Evolutionary conservation across 2,329 filamentous ascomycete genomes (phyloP).

Genomic region (Trichothecium sympodiale): DNA sequence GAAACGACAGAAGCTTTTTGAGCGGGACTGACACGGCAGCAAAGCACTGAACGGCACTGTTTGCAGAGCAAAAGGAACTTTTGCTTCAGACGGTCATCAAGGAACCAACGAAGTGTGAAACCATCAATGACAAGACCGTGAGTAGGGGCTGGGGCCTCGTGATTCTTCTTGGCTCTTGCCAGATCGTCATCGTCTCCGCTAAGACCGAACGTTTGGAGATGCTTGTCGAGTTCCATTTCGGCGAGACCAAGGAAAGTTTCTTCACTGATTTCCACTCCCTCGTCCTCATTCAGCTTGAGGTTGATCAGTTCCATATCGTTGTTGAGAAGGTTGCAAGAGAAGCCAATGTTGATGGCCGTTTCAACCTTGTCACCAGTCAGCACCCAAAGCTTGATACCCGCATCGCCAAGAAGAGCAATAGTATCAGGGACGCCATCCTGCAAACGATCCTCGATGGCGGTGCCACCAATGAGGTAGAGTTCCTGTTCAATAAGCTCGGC

Average conservation of each 20-base stretch:
- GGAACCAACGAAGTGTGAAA: constrained; percentile 79
- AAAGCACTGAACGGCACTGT: constrained; percentile 91
- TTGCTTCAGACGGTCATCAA: constrained; percentile 73
- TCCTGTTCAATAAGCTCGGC: constrained; percentile 88
- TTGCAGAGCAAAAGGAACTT: constrained; percentile 95
- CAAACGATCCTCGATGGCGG: constrained; percentile 91
- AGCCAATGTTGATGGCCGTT: constrained; percentile 98
- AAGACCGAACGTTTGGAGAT: constrained; percentile 63
- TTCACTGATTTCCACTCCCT: constrained; percentile 34
- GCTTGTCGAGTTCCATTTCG: constrained; percentile 61
- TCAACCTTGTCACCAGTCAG: constrained; percentile 97
- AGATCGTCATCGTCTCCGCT: constrained; percentile 82
- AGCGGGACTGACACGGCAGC: constrained; percentile 91
- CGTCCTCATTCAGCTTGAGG: constrained; percentile 72
- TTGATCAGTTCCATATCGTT: constrained; percentile 97
- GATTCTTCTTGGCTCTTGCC: constrained; percentile 64
- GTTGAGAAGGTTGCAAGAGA: constrained; percentile 93
- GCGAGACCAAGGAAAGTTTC: constrained; percentile 44
- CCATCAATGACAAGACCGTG: constrained; percentile 94
- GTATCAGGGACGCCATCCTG: constrained; percentile 96
- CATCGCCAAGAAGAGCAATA: constrained; percentile 79
- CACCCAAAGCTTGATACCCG: constrained; percentile 98
- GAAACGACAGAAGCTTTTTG: constrained; percentile 96
- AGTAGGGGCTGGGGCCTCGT: constrained; percentile 75
- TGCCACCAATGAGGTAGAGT: constrained; percentile 78